Evolutionary conservation across 768 basidiomycete genomes (phyloP), one percentile per base, ranked within the genome.

Genomic region (Tulasnella sp.): DNA sequence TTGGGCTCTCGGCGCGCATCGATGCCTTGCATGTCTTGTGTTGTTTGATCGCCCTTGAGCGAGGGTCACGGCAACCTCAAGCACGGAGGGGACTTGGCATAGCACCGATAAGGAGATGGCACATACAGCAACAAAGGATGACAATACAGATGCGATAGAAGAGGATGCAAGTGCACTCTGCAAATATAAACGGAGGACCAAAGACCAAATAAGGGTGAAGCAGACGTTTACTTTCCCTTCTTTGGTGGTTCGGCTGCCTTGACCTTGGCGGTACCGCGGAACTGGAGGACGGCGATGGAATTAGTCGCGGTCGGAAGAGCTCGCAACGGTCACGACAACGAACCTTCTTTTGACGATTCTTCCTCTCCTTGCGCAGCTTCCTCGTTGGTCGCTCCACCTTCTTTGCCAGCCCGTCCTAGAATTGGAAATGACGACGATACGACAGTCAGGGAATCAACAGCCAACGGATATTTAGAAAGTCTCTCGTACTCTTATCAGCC

Each of bases 281-380:
- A 85, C 96, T 98, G 67, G 80, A 17, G 76, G 78, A 72, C 70
- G 76, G 76, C 38, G 54, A 81, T 40, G 80, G 77, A 39, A 52
- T 80, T 72, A 81, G 79, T 54, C 17, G 5, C 71, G 37, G 72
- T 29, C 74, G 52, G 34, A 34, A 37, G 29, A 75, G 19, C 67
- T 12, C 19, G 29, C 45, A 0, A 19, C n/a, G 36, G 31, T 9
- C 0, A 49, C 77, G 25, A 36, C 15, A 71, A 80, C 85, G n/a
- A 68, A 94, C 96, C 91, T 98, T 99, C 93, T 99, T 99, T 79
- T 93, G 89, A 83, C 97, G 91, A 87, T 99, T 99, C 90, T 99
- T 99, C 82, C 97, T 91, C 88, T 99, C 97, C 88, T 99, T 98
- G 85, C 97, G 92, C 85, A 99, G 90, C 85, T 99, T 99, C 82